Evolutionary conservation across 495 filamentous ascomycete genomes (phyloP), one percentile per base, ranked within the genome.

Genomic region (Terfezia boudieri): DNA sequence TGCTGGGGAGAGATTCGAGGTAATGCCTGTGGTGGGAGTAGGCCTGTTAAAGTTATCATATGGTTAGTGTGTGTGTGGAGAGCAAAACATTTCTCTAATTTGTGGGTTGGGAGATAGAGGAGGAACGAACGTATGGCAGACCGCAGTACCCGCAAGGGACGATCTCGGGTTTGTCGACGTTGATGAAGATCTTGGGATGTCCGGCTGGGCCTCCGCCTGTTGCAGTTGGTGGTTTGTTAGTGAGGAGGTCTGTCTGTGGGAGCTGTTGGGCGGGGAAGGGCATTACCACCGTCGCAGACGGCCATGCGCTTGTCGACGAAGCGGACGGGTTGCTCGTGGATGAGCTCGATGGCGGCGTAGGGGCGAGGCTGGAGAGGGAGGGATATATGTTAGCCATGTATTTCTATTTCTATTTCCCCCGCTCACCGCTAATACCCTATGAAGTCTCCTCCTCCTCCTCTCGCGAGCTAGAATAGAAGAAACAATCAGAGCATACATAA

Each of bases 161-260:
- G 65, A 98, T 94, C 71, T 94, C 78, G 55, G 90, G 82, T 75
- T 95, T 95, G 71, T 98, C 90, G 59, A 84, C 80, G 69, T 98
- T 98, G 75, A 98, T 98, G 68, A 83, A 98, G 68, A 98, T 82
- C 64, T 76, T 75, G 41, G 90, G 90, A 69, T 98, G 90, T 26
- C 90, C 90, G 37, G 84, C 71, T 52, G 89, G 82, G 17, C 90
- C 92, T 57, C 90, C 90, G 53, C 92, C 62, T 65, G 9, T 20
- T 20, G 20, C 2, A 20, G 12, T 23, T 0, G 14, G 26, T 7
- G 12, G 22, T 51, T 23, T 16, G 50, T 23, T 5, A 32, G 26
- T 32, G 4, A 7, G 26, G 26, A 32, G 26, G 26, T 32, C 26
- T 32, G 26, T 50, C 16, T 41, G 43, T 37, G 36, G 4, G 26